Evolutionary conservation across 2,329 filamentous ascomycete genomes (phyloP).

Genomic region (Exophiala lecanii-corni): DNA sequence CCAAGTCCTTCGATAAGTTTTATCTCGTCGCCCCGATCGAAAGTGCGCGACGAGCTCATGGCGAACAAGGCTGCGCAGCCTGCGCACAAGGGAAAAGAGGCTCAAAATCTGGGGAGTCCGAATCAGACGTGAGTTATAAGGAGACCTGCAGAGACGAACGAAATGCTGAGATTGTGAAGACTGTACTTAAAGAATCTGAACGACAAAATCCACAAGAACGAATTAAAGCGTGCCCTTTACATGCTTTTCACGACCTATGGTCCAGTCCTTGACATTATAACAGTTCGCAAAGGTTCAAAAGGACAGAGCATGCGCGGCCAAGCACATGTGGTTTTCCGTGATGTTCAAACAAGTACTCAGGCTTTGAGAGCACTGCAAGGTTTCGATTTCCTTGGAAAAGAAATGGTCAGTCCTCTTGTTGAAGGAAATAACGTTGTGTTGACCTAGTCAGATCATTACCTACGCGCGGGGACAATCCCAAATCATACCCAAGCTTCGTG

Average conservation of each 20-base stretch:
- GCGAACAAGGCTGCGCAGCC: conserved; percentile 7
- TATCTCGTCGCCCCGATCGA: not conserved
- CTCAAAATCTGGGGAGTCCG: conserved; percentile 52
- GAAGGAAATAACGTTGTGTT: conserved; percentile 10
- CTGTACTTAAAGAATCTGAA: conserved; percentile 88
- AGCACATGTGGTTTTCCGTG: conserved; percentile 85
- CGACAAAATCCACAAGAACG: conserved; percentile 82
- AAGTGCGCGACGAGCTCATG: conserved; percentile 3
- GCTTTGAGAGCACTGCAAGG: conserved; percentile 87
- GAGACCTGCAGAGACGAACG: too few relatives aligned
- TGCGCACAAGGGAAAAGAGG: conserved; percentile 14
- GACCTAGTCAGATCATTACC: conserved; percentile 65
- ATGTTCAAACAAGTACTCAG: conserved; percentile 86
- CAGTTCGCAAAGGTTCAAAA: conserved; percentile 55
- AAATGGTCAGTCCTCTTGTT: conserved; percentile 53
- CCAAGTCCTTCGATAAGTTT: not conserved
- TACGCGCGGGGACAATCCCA: conserved; percentile 90
- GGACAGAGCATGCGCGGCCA: conserved; percentile 92
- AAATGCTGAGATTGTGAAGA: conserved; percentile 41
- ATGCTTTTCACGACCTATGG: conserved; percentile 93
- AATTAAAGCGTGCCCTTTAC: conserved; percentile 82
- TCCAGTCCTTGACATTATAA: conserved; percentile 84
- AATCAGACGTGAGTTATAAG: conserved; percentile 74
- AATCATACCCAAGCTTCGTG: conserved; percentile 84
- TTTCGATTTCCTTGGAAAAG: conserved; percentile 75